Base-by-base conservation (phyloP, 768 basidiomycete genomes). In the Pleurotus pulmonarius region DNA sequence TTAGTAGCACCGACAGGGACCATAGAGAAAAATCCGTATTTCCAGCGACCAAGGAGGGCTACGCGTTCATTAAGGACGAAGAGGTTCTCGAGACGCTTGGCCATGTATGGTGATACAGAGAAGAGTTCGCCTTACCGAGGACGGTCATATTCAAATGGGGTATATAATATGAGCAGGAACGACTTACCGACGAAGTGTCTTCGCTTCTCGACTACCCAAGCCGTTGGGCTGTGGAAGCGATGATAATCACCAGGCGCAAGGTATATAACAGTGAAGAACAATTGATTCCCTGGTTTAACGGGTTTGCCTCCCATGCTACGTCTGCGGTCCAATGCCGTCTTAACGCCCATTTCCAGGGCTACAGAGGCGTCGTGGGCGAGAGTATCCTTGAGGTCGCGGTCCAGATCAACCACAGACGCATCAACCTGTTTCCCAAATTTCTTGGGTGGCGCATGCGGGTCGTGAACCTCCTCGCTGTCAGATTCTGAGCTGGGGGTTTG, bases 51-150 rank as follows among this genome's bases (percentile, higher is more conserved):
- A 26, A 98, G 83, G 18, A 99, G 78, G 1, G 95, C 94, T 7
- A 98, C 96, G 20, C 97, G 87, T 73, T 99, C 97, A 67, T 99
- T 98, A n/a, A 99, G 79, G 7, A 99, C 94, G 61, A 99, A 99
- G 15, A 98, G 73, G 67, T 97, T 93, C 67, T 90, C 84, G 7
- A 97, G 76, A 8, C 94, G 86, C 67, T 90, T 90, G 8, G 91
- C 95, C 79, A 98, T 92, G 73, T 88, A 98, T 0, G 97, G 97
- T 3, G 93, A 94, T 20, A 99, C 97, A 8, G 90, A 93, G 74
- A 97, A 98, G 4, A 99, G 76, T 67, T 98, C 96, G 52, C 92
- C 91, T 91, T 63, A 12, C 24, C 11, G 3, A 37, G 44, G 60
- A 8, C 29, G 2, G 8, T 9, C 11, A 11, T 34, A 3, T 11